These are phyloP conservation scores for Bruguiera gymnorhiza DNA, from an alignment of 345 rosid species.

Conservation along the genomic window DNA sequence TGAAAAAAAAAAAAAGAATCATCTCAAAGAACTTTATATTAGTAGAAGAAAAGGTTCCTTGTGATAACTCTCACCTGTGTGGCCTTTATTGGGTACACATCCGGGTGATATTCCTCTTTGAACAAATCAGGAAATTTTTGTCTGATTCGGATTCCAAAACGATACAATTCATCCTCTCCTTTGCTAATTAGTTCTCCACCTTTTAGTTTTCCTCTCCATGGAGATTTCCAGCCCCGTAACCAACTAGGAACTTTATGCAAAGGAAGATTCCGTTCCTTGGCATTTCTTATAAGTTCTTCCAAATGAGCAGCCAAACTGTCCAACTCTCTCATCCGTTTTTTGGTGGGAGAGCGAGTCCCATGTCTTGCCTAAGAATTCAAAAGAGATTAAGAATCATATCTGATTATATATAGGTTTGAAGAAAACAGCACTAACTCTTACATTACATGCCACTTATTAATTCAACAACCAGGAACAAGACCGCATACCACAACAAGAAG, in stretches of 20 bases:
- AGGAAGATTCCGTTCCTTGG: conserved; percentile 43
- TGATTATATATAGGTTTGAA: neutral
- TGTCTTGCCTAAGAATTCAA: conserved; percentile 67
- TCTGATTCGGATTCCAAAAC: conserved; percentile 66
- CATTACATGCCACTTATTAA: neutral
- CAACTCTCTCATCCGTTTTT: conserved; percentile 70
- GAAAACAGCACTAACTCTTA: neutral
- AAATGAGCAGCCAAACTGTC: conserved; percentile 60
- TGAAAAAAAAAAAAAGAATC: neutral
- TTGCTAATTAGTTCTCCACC: conserved; percentile 73
- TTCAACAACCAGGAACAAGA: neutral
- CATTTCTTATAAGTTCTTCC: conserved; percentile 52
- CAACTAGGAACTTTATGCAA: conserved; percentile 59
- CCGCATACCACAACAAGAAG: neutral
- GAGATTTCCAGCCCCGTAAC: conserved; percentile 69
- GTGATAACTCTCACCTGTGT: conserved; percentile 55
- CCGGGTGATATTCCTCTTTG: conserved; percentile 79
- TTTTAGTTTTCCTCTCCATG: conserved; percentile 78
- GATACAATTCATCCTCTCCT: conserved; percentile 85
- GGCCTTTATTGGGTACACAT: conserved; percentile 70
- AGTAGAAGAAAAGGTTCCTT: neutral
- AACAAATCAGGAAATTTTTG: conserved; percentile 69
- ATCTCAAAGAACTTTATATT: neutral
- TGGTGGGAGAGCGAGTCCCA: conserved; percentile 96
- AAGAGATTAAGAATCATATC: neutral